These are phyloP conservation scores for Staphylotrichum tortipilum DNA, from an alignment of 495 filamentous ascomycete genomes.

Conservation along the genomic window DNA sequence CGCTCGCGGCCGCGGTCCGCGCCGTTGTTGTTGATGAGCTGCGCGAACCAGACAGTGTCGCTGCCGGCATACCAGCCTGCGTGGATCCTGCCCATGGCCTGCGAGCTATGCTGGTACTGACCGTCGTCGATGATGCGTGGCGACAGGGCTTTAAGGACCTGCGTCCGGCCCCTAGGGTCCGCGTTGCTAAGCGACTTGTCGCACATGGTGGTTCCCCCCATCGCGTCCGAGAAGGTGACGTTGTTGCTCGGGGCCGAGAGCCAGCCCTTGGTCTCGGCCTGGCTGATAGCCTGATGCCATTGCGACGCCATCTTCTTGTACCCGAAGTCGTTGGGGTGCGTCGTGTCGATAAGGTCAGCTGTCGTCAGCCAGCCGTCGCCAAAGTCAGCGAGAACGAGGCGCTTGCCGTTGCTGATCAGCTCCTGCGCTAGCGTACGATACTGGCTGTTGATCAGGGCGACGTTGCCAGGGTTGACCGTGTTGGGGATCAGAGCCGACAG, in stretches of 20 bases:
- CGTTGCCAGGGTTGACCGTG: not conserved
- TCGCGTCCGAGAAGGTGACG: not conserved
- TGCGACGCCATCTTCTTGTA: slow-evolving; percentile 34
- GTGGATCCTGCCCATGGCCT: slow-evolving; percentile 2
- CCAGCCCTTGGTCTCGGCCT: not conserved
- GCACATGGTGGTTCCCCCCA: slow-evolving; percentile 10
- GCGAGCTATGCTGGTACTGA: slow-evolving; percentile 2
- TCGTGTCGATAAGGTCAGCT: not conserved
- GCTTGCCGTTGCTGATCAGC: not conserved
- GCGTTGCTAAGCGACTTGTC: slow-evolving; percentile 25
- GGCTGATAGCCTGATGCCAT: not conserved
- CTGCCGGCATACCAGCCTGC: slow-evolving; percentile 10
- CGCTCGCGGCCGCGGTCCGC: slow-evolving; percentile 12
- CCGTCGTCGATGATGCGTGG: slow-evolving; percentile 6
- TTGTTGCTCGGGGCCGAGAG: not conserved
- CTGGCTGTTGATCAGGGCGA: not conserved
- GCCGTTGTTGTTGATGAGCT: slow-evolving; percentile 9
- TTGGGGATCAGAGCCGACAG: slow-evolving; percentile 34
- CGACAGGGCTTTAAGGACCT: not conserved
- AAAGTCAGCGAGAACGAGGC: slow-evolving; percentile 1
- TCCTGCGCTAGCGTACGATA: not conserved
- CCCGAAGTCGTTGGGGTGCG: slow-evolving; percentile 10
- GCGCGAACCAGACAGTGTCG: slow-evolving; percentile 15
- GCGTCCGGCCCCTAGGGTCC: slow-evolving; percentile 7
- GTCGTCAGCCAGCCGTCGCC: not conserved